Base-by-base conservation (phyloP, 371 early-diverging fungal species). In the Lichtheimia corymbifera region DNA sequence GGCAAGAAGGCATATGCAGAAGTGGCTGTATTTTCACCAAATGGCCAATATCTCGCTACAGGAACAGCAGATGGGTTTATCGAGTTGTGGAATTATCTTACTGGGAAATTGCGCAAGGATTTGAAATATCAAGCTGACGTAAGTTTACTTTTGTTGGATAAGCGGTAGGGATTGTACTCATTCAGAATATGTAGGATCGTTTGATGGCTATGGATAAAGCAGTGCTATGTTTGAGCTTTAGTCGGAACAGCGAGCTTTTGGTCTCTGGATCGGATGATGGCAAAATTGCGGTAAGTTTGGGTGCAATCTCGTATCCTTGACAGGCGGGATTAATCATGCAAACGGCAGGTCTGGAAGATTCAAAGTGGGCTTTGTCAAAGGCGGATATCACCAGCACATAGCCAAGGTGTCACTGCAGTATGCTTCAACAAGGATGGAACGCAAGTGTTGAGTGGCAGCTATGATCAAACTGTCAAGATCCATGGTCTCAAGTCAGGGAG, bases 41-140 rank as follows among this genome's bases (percentile, higher is more conserved):
- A 92, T 65, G 95, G 96, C 5, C 87, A 90, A 57, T 88, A 82
- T 53, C 66, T 98, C 28, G 96, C 85, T 5, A 95, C 96, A 4
- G 98, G 97, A 22, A 89, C 91, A 55, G 81, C 85, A 24, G 97
- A 97, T 79, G 98, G 98, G 0, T 91, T 97, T 64, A 91, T 98
- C 59, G 97, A 98, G 73, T 71, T 98, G 12, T 98, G 96, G 96
- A 94, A 96, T 60, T 86, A 88, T 58, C 70, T 88, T 58, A 96
- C 94, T 1, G 97, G 95, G 0, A 97, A 97, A 65, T 74, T 96
- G 24, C 82, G 95, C 30, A 89, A 82, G 61, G 97, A 96, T 75
- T 73, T 98, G 22, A 82, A 84, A 61, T 98, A 97, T 71, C 98
- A 98, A 76, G 88, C 90, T 0, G 92, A 93, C 68, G 93, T 90